These are phyloP conservation scores for Coemansia sp. DNA, from an alignment of 192 early-diverging fungal species.

Conservation along the genomic window DNA sequence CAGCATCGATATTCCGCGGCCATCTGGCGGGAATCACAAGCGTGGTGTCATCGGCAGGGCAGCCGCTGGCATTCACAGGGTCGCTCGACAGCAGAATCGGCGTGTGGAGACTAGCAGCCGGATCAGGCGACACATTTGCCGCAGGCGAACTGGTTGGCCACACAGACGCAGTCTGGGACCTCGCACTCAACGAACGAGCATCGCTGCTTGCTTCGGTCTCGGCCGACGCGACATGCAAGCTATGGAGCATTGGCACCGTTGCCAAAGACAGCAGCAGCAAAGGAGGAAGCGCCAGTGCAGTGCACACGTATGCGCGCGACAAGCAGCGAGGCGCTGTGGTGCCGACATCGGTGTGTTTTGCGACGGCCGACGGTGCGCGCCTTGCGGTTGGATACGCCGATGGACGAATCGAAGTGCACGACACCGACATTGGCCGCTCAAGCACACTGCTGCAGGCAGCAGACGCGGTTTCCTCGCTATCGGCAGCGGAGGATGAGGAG, in stretches of 20 bases:
- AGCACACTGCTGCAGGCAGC: slow-evolving; percentile 3
- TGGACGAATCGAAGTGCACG: slow-evolving; percentile 1
- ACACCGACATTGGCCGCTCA: slow-evolving; percentile 4
- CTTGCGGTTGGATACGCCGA: slow-evolving; percentile 21
- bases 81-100: slow-evolving; percentile 43
- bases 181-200: slow-evolving; percentile 20
- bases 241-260: slow-evolving; percentile 27
- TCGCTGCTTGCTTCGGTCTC: slow-evolving; percentile 42
- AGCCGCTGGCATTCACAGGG: slow-evolving; percentile 34
- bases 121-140: slow-evolving; percentile 16
- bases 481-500: background rate
- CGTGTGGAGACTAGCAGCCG: slow-evolving; percentile 20
- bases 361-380: slow-evolving; percentile 1
- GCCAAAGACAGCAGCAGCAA: background rate
- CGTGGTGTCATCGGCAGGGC: slow-evolving; percentile 13
- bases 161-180: slow-evolving; percentile 46
- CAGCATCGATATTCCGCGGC: slow-evolving; percentile 29
- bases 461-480: background rate
- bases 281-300: background rate
- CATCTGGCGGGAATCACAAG: slow-evolving; percentile 49
- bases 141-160: slow-evolving; percentile 25
- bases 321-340: background rate
- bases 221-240: slow-evolving; percentile 35
- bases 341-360: slow-evolving; percentile 24
- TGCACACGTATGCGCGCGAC: background rate